Conservation (phyloP, 2,329 filamentous ascomycete genomes). For the Pseudogymnoascus sp. region DNA sequence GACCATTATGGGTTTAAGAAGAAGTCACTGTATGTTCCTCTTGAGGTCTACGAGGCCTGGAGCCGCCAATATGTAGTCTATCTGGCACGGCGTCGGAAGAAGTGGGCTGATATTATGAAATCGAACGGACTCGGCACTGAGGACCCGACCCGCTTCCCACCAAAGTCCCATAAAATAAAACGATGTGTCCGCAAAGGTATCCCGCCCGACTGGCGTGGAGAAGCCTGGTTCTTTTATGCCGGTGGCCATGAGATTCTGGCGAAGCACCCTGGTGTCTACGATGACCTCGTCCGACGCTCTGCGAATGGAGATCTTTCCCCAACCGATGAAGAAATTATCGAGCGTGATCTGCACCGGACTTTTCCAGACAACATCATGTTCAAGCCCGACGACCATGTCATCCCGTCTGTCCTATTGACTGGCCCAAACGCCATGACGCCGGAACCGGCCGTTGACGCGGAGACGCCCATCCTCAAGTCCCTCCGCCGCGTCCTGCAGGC, state of each 20-base stretch:
- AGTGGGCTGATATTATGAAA: slow-evolving; percentile 74
- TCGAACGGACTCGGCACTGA: slow-evolving; percentile 68
- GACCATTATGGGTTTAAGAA: slow-evolving; percentile 94
- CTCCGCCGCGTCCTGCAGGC: slow-evolving; percentile 80
- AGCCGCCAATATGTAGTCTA: slow-evolving; percentile 67
- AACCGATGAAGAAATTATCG: slow-evolving; percentile 81
- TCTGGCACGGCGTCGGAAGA: slow-evolving; percentile 64
- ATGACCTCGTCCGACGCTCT: slow-evolving; percentile 54
- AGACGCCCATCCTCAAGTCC: slow-evolving; percentile 72
- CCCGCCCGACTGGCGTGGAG: slow-evolving; percentile 87
- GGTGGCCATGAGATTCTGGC: slow-evolving; percentile 73
- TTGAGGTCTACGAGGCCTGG: slow-evolving; percentile 77
- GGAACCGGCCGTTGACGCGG: slow-evolving; percentile 34
- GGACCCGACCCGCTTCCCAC: slow-evolving; percentile 69
- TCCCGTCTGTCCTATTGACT: slow-evolving; percentile 29
- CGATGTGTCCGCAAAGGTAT: slow-evolving; percentile 89
- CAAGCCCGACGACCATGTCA: slow-evolving; percentile 49
- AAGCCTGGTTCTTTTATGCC: slow-evolving; percentile 95
- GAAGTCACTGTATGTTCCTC: slow-evolving; percentile 67
- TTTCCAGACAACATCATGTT: slow-evolving; percentile 93
- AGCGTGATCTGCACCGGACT: slow-evolving; percentile 85
- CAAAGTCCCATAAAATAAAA: slow-evolving; percentile 75
- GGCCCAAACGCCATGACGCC: slow-evolving; percentile 25
- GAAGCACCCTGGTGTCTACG: slow-evolving; percentile 71
- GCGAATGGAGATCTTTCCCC: slow-evolving; percentile 55